Base-by-base conservation (phyloP, 192 early-diverging fungal genomes). In the Piromyces finnis region DNA sequence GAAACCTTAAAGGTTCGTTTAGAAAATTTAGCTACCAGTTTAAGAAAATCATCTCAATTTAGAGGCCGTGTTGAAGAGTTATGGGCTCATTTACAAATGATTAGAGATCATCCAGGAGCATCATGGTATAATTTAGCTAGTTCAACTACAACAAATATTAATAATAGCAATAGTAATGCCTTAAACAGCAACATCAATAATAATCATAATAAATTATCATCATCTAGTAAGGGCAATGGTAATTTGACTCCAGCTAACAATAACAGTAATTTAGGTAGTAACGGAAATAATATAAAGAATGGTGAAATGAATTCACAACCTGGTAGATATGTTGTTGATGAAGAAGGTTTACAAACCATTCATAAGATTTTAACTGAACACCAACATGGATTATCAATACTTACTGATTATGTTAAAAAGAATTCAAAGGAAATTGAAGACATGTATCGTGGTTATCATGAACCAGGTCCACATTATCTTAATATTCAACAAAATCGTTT, bases 51-150 rank as follows among this genome's bases (percentile, higher is more conserved):
- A 17, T 90, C 91, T 6, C 91, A 93, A 79, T 94, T 95, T 81
- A 89, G 93, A 81, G 93, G 94, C 77, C 87, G 93, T 78, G 82
- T 96, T 17, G 93, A 93, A 39, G 94, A 96, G 80, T 88, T 95
- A 29, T 93, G 93, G 90, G 93, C 94, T 29, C 88, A 93, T 77
- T 82, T 93, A 36, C 92, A 94, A 80, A 84, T 90, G 81, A 87
- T 94, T 9, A 92, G 93, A 81, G 92, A 88, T 77, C 51, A 68
- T 27, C 51, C 51, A 11, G 51, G 51, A n/a, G 26, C 51, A 11
- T 68, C 51, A 22, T 68, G 51, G 51, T 68, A 68, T 68, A 68
- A 68, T 68, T 68, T 68, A n/a, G 51, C 51, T 68, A 68, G 51
- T 11, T 7, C 51, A 26, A 26, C 51, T n/a, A 5, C 51, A n/a